phyloP scores from a whole-genome alignment of 208 protist species.

The Naegleria gruberi region DNA sequence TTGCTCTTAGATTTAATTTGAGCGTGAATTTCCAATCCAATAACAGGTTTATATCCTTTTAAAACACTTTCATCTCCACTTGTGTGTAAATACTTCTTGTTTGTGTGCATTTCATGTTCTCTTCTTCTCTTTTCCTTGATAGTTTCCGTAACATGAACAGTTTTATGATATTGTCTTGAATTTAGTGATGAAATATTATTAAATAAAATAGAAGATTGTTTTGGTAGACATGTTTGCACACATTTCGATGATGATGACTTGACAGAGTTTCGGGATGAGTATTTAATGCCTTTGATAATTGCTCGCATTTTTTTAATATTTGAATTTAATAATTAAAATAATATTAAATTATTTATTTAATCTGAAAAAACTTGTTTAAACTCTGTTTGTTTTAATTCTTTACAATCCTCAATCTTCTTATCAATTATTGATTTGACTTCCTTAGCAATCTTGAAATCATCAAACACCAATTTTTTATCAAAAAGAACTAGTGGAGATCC shows the following conservation, averaged over 20 bases:
- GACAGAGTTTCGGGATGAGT: too few relatives aligned
- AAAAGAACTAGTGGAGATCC: background rate
- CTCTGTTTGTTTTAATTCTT: background rate
- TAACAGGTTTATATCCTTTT: slow-evolving; percentile 26
- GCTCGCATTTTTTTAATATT: too few relatives aligned
- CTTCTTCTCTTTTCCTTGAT: background rate
- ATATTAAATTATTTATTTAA: background rate
- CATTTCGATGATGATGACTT: too few relatives aligned
- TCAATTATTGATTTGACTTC: background rate
- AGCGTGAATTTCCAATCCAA: slow-evolving; percentile 56
- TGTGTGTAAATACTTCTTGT: background rate
- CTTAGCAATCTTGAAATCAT: background rate
- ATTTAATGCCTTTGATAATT: too few relatives aligned
- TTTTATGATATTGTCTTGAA: background rate
- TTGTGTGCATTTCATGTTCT: background rate
- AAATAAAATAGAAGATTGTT: background rate
- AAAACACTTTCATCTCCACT: background rate
- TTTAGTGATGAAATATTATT: background rate
- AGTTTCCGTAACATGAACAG: background rate
- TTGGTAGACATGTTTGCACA: too few relatives aligned
- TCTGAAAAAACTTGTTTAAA: background rate
- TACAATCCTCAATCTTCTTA: background rate
- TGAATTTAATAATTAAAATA: too few relatives aligned
- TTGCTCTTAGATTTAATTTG: slow-evolving; percentile 46
- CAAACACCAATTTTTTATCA: background rate